These are phyloP conservation scores for Diatrype stigma DNA, from an alignment of 2,329 filamentous ascomycete species.

Conservation along the genomic window DNA sequence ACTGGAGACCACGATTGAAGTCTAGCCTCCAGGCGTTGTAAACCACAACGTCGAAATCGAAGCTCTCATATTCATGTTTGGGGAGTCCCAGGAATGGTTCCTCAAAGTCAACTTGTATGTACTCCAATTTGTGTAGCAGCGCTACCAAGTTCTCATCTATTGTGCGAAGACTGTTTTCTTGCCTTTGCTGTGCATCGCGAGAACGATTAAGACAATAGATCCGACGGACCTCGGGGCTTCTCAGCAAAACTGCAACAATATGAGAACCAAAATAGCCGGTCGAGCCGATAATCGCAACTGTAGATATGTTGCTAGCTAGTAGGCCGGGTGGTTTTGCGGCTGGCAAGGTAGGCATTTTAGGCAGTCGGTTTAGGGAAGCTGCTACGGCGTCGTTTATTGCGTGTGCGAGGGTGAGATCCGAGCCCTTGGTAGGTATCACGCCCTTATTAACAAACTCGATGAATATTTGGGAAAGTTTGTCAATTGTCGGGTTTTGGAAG, in stretches of 20 bases:
- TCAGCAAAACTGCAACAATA: conserved; percentile 3
- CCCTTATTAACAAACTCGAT: conserved; percentile 10
- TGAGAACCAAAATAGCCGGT: conserved; percentile 13
- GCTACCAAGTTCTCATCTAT: background rate
- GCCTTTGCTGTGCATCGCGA: background rate
- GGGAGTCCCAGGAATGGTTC: background rate
- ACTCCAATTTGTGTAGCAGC: background rate
- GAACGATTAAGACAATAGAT: conserved; percentile 9
- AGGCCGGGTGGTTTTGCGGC: background rate
- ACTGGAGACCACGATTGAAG: background rate
- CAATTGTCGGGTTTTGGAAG: conserved; percentile 9
- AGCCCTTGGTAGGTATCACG: conserved; percentile 3
- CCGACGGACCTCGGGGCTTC: conserved; percentile 2
- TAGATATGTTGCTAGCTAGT: too few species aligned
- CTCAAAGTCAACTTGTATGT: background rate
- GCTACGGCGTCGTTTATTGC: conserved; percentile 5
- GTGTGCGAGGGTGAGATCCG: background rate
- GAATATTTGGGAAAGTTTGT: conserved; percentile 3
- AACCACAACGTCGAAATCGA: background rate
- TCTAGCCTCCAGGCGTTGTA: background rate
- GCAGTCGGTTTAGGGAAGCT: conserved; percentile 1
- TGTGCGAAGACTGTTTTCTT: background rate
- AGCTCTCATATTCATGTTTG: background rate
- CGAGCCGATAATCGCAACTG: conserved; percentile 12
- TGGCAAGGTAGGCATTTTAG: background rate